Percentiles rank a stretch among this genome's conserved stretches.
Evolutionary conservation across 108 stramenopile species (phyloP).

Genomic region (Cafeteria roenbergensis): DNA sequence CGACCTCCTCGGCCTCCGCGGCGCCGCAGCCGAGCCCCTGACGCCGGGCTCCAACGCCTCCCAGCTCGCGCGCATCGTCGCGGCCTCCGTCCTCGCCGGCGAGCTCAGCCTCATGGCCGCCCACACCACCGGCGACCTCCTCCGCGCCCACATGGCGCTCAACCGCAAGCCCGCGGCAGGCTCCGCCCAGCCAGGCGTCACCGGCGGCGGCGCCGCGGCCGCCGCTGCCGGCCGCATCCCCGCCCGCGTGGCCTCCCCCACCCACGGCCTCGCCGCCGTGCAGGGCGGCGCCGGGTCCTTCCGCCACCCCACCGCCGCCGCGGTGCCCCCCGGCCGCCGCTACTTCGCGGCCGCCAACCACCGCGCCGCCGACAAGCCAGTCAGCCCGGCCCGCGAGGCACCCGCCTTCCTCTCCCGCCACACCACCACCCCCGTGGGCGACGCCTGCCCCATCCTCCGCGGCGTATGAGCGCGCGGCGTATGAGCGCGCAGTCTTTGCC

Average conservation of each 20-base stretch:
- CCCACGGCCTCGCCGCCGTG: not conserved
- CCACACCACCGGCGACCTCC: constrained; percentile 43
- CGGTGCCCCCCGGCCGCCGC: constrained; percentile 1
- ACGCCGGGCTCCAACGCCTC: constrained; percentile 77
- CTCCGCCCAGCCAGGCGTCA: not conserved
- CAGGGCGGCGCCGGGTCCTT: not conserved
- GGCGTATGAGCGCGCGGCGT: too few relatives aligned
- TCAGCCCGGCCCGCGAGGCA: too few relatives aligned
- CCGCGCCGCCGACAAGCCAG: too few relatives aligned
- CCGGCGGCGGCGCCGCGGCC: not conserved
- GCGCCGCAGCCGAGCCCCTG: constrained; percentile 52
- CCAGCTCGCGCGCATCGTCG: constrained; percentile 76
- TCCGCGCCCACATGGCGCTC: constrained; percentile 42
- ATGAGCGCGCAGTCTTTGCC: too few relatives aligned
- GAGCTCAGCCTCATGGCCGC: constrained; percentile 89
- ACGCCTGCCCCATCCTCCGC: too few relatives aligned
- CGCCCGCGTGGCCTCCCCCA: not conserved
- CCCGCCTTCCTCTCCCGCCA: too few relatives aligned
- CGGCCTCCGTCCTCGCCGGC: constrained; percentile 81
- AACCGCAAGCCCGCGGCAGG: constrained; percentile 37
- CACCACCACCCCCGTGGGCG: too few relatives aligned
- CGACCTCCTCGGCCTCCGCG: constrained; percentile 71
- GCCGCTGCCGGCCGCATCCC: not conserved
- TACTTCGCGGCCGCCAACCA: constrained; percentile 4
- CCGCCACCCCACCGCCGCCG: not conserved